Evolutionary conservation across 2,329 filamentous ascomycete species (phyloP).

Genomic region (Clonostachys rosea): DNA sequence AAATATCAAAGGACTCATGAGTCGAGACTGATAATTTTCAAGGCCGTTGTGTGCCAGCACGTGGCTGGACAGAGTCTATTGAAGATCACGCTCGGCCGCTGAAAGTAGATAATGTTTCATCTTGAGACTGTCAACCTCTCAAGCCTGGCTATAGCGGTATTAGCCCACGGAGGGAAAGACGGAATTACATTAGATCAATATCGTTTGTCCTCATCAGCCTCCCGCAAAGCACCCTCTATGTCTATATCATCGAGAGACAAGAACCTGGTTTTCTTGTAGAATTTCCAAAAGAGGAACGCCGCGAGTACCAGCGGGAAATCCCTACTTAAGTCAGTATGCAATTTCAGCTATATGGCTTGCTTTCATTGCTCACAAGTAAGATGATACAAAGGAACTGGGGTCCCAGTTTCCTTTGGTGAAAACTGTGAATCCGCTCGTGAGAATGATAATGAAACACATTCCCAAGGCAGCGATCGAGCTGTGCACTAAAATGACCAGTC

Average conservation of each 20-base stretch:
- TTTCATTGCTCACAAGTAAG: constrained; percentile 51
- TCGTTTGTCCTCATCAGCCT: neutral
- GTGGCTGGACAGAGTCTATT: no score
- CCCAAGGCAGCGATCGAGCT: constrained; percentile 56
- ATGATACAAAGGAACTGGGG: constrained; percentile 51
- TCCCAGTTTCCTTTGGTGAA: constrained; percentile 58
- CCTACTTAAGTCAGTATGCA: neutral
- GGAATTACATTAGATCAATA: no score
- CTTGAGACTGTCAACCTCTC: no score
- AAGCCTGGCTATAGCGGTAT: no score
- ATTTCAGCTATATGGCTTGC: neutral
- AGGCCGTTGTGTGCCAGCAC: no score
- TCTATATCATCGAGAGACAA: neutral
- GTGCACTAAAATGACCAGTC: constrained; percentile 34
- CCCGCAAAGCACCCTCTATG: neutral
- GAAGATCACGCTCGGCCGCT: no score
- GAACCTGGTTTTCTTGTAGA: neutral
- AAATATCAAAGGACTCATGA: no score
- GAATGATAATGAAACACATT: constrained; percentile 59
- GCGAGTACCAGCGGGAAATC: neutral
- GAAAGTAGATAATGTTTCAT: no score
- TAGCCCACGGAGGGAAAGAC: no score
- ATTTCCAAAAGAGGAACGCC: neutral
- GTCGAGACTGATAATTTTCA: no score
- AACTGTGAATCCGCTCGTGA: constrained; percentile 65